A percentile compares a stretch with the other conserved stretches of the same genome.
These are phyloP conservation scores for Pseudevernia furfuracea DNA, from an alignment of 495 filamentous ascomycete genomes.

Conservation along the genomic window DNA sequence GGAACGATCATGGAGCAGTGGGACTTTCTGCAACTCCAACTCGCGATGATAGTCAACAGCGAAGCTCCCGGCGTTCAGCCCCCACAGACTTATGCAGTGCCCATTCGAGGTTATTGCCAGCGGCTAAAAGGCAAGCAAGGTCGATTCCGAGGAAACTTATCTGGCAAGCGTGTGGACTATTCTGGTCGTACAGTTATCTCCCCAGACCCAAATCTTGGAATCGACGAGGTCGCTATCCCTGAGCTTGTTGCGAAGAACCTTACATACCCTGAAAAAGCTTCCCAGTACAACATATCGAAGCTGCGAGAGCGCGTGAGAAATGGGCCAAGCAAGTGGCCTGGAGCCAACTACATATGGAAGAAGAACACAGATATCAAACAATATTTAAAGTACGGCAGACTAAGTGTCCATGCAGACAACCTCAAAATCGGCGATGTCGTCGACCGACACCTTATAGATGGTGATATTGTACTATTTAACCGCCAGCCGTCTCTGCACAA, in stretches of 20 bases:
- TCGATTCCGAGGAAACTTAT: slow-evolving; percentile 91
- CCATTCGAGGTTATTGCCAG: slow-evolving; percentile 88
- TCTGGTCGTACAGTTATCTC: slow-evolving; percentile 96
- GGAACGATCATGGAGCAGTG: slow-evolving; percentile 94
- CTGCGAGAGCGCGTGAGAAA: slow-evolving; percentile 61
- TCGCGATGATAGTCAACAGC: slow-evolving; percentile 96
- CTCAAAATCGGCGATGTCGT: slow-evolving; percentile 80
- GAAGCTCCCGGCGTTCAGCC: slow-evolving; percentile 76
- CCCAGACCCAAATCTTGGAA: slow-evolving; percentile 86
- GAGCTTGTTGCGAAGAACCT: slow-evolving; percentile 84
- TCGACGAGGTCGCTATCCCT: slow-evolving; percentile 91
- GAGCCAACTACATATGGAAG: slow-evolving; percentile 75
- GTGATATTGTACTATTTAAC: slow-evolving; percentile 96
- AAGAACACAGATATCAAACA: slow-evolving; percentile 60
- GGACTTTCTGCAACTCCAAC: slow-evolving; percentile 91
- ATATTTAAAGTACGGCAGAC: slow-evolving; percentile 65
- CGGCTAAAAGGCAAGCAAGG: slow-evolving; percentile 95
- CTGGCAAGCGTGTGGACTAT: slow-evolving; percentile 97
- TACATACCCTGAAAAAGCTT: slow-evolving; percentile 86
- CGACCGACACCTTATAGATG: slow-evolving; percentile 89
- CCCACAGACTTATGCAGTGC: slow-evolving; percentile 60
- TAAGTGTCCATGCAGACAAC: slow-evolving; percentile 56
- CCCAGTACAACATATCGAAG: slow-evolving; percentile 75
- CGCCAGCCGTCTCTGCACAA: slow-evolving; percentile 97
- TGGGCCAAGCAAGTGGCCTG: slow-evolving; percentile 71